Evolutionary conservation across 2,329 filamentous ascomycete genomes (phyloP), one percentile per base, ranked within the genome.

Genomic region (Ascochyta viciae-villosae): DNA sequence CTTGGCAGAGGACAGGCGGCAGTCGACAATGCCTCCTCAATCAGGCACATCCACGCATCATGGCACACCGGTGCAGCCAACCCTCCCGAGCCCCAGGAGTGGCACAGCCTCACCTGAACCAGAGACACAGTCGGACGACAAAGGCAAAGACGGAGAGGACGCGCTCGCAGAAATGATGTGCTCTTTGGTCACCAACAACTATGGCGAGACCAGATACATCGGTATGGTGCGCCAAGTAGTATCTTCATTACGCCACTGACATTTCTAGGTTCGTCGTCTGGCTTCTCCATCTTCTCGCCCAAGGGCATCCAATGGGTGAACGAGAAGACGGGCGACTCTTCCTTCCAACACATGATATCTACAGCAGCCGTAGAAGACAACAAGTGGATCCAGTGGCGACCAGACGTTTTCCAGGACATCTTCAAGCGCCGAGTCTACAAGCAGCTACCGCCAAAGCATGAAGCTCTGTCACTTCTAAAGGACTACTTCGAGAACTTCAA

Each of bases 401-500:
- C 93, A n/a, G 93, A 98, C 73, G 89, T 98, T 23, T 98, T 98
- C 75, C 87, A 89, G 45, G 94, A 98, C 73, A 85, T 99, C 19
- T 98, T 98, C 78, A 87, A 88, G 49, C 87, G 93, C 34, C 88
- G 89, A 15, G 84, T 96, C 26, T 97, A 94, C 81, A 89, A 89
- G 58, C 89, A 87, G 15, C 77, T 98, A 29, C 95, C 95, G 3
- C 82, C 90, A 0, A 96, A 96, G 75, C 83, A 87, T n/a, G 93
- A 97, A 77, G 91, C 92, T 0, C 76, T 96, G 58, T 96, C 92
- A 1, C 80, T 98, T 34, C 85, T 97, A 58, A 92, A 90, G 75
- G 95, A 99, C 75, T 99, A 89, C 71, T 99, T 99, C 65, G 91
- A 96, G 70, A 97, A 97, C 77, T 98, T 99, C 83, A 99, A 99